phyloP scores from a whole-genome alignment of 257 asterid genomes.

The Jacaranda copaia region DNA sequence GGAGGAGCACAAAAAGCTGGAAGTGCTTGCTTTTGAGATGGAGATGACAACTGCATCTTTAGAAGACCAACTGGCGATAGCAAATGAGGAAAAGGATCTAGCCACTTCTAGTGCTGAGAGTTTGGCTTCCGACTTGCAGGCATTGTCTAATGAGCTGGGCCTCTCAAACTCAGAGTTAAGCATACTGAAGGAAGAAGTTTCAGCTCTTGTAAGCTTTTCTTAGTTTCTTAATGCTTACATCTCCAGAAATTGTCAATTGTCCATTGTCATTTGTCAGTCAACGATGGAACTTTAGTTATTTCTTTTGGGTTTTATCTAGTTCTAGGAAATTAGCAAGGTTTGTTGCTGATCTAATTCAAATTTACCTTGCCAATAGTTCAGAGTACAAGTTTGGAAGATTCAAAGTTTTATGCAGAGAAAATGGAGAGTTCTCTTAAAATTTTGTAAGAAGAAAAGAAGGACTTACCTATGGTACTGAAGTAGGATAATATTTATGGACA shows the following conservation, averaged over 20 bases:
- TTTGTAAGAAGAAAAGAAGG: conserved; percentile 79
- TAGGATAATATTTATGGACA: conserved; percentile 6
- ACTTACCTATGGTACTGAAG: conserved; percentile 71
- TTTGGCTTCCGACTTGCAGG: conserved; percentile 69
- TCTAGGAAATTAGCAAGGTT: conserved; percentile 18
- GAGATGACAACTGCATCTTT: conserved; percentile 80
- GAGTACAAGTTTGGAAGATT: conserved; percentile 69
- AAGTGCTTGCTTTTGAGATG: conserved; percentile 94
- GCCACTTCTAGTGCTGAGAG: conserved; percentile 67
- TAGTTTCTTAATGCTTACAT: conserved; percentile 24
- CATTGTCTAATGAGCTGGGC: conserved; percentile 63
- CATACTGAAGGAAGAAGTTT: conserved; percentile 68
- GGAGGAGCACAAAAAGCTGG: conserved; percentile 86
- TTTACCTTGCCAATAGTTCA: conserved; percentile 48
- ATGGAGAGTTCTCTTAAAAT: conserved; percentile 56
- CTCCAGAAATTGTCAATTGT: conserved; percentile 7
- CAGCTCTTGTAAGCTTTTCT: conserved; percentile 66
- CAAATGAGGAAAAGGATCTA: conserved; percentile 61
- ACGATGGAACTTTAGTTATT: too few relatives aligned
- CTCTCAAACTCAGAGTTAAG: conserved; percentile 61
- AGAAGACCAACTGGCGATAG: conserved; percentile 68
- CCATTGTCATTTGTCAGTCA: too few relatives aligned
- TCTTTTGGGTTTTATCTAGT: conserved; percentile 5
- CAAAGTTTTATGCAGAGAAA: conserved; percentile 43
- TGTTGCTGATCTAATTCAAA: conserved; percentile 29